phyloP scores from a whole-genome alignment of 2,329 filamentous ascomycete genomes.

The Fusarium fracticaudum region DNA sequence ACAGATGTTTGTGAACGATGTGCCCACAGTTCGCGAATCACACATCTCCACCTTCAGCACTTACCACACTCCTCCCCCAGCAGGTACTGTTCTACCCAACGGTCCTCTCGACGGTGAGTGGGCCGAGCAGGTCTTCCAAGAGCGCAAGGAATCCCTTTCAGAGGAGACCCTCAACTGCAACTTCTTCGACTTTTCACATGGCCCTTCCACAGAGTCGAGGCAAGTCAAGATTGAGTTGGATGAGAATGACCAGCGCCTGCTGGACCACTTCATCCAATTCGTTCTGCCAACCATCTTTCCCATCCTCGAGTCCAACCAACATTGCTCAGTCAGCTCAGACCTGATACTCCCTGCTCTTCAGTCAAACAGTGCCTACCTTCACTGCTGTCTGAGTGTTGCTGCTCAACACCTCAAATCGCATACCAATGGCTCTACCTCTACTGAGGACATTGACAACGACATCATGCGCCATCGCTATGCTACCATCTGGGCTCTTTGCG shows the following conservation, averaged over 20 bases:
- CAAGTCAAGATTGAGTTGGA: constrained; percentile 84
- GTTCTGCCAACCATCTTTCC: constrained; percentile 92
- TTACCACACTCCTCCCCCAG: constrained; percentile 80
- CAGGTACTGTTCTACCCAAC: constrained; percentile 72
- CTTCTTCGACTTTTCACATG: constrained; percentile 84
- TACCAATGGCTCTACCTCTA: constrained; percentile 64
- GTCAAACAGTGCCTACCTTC: constrained; percentile 90
- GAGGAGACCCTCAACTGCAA: constrained; percentile 77
- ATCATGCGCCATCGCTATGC: constrained; percentile 92
- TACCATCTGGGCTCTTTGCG: constrained; percentile 86
- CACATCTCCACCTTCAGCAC: constrained; percentile 93
- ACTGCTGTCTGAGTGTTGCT: constrained; percentile 93
- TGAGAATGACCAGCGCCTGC: constrained; percentile 84
- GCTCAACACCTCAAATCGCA: constrained; percentile 91
- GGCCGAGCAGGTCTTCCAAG: constrained; percentile 49
- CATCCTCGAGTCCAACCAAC: constrained; percentile 88
- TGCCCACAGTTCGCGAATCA: constrained; percentile 85
- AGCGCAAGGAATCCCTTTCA: constrained; percentile 69
- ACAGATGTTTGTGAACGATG: constrained; percentile 92
- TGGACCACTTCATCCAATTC: constrained; percentile 90
- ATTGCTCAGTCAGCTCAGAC: constrained; percentile 81
- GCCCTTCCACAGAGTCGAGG: constrained; percentile 67
- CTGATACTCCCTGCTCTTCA: constrained; percentile 89
- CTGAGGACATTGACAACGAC: constrained; percentile 84
- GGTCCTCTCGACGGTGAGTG: constrained; percentile 74